These are phyloP conservation scores for Lentinula raphanica DNA, from an alignment of 768 basidiomycete species.

Conservation along the genomic window DNA sequence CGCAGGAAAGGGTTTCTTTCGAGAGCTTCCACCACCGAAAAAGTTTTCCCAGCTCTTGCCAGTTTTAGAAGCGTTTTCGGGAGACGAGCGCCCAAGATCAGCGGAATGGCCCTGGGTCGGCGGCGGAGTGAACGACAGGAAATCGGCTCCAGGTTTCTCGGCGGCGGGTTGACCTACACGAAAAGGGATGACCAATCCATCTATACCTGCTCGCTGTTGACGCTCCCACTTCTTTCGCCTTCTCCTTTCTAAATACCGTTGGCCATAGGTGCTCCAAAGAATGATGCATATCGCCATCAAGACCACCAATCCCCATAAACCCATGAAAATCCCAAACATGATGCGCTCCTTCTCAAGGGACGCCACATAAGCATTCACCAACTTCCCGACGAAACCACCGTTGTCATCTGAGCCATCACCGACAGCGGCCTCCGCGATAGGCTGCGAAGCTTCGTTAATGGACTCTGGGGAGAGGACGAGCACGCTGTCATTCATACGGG, in stretches of 20 bases:
- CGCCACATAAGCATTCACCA: conserved; percentile 69
- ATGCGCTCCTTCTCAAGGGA: conserved; percentile 76
- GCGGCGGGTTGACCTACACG: conserved; percentile 11
- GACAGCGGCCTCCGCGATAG: conserved; percentile 81
- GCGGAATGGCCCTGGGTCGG: conserved; percentile 24
- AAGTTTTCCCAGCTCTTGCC: conserved; percentile 44
- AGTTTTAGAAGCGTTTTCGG: conserved; percentile 21
- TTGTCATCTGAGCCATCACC: conserved; percentile 47
- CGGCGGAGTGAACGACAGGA: conserved; percentile 48
- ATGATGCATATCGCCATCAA: conserved; percentile 70
- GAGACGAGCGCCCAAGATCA: conserved; percentile 28
- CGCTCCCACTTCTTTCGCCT: conserved; percentile 44
- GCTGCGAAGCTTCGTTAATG: conserved; percentile 70
- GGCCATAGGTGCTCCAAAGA: conserved; percentile 67
- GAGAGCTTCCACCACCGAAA: conserved; percentile 23
- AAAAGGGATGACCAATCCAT: conserved; percentile 38
- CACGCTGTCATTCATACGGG: conserved; percentile 66
- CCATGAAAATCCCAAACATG: conserved; percentile 81
- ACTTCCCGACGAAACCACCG: conserved; percentile 61
- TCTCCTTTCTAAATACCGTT: conserved; percentile 38
- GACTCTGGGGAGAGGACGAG: conserved; percentile 71
- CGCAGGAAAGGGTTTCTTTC: conserved; percentile 16
- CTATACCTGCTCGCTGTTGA: conserved; percentile 46
- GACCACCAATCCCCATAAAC: conserved; percentile 78
- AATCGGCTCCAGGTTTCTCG: conserved; percentile 20